Conservation (phyloP, 257 asterid species). For the Solanum arcanum region DNA sequence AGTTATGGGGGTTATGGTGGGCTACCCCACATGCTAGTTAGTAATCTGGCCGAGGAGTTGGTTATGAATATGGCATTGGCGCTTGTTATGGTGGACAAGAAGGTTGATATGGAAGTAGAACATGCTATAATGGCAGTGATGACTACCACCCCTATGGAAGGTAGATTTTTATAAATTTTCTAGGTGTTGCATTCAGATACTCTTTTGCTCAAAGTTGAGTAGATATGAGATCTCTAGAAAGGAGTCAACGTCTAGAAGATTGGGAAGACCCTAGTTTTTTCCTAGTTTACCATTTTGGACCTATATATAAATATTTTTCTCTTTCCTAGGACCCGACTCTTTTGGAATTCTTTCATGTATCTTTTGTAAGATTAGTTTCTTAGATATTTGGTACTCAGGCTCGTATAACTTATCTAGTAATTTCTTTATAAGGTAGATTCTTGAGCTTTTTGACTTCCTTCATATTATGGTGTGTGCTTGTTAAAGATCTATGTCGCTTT, state of each 20-base stretch:
- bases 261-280: conserved; percentile 31
- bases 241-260: conserved; percentile 40
- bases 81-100: conserved; percentile 69
- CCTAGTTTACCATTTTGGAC: conserved; percentile 3
- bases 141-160: conserved; percentile 92
- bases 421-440: neutral
- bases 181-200: conserved; percentile 53
- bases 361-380: neutral
- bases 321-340: neutral
- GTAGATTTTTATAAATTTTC: conserved; percentile 42
- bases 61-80: conserved; percentile 60
- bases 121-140: conserved; percentile 82
- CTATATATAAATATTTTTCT: neutral
- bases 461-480: neutral
- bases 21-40: conserved; percentile 18
- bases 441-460: neutral
- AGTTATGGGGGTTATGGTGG: conserved; percentile 42
- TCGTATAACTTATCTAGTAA: neutral
- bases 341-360: neutral
- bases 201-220: conserved; percentile 42
- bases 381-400: neutral
- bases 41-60: conserved; percentile 44
- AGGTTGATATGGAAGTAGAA: conserved; percentile 83
- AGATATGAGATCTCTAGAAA: conserved; percentile 50
- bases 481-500: neutral